Base-by-base conservation (phyloP, 768 basidiomycete genomes). In the Phlegmacium glaucopus region DNA sequence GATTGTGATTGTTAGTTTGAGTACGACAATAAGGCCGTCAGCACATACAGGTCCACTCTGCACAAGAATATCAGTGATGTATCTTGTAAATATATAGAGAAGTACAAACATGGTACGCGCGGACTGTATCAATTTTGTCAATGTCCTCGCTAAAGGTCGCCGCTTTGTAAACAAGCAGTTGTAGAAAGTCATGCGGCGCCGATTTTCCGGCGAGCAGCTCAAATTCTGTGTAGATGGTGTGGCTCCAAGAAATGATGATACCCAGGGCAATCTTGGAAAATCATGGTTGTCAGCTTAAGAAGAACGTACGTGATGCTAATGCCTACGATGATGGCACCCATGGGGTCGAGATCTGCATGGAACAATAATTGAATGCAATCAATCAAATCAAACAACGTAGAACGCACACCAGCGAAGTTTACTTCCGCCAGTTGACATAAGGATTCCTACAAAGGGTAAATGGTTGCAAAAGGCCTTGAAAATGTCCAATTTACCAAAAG, bases 111-210 rank as follows among this genome's bases (percentile, higher is more conserved):
- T 96, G 92, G 59, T 97, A 98, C 10, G 94, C 94, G 48, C 93
- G 77, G 47, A 94, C 90, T 7, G 91, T 94, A 63, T 97, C 95
- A 26, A 98, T 74, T 62, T 87, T 82, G 49, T 85, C 78, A 43
- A 98, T 94, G 28, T 88, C 84, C 6, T 85, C 78, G 59, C 81
- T 87, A 68, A 96, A 98, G 6, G 92, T 97, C 65, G 83, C 80
- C 1, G 87, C 80, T 58, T 98, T 98, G 77, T 97, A 98, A 47
- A 88, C 87, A 60, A 98, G 74, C 29, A 96, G 79, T 59, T 96
- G 90, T 42, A 90, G 67, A 62, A 96, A 96, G 12, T 94, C 90
- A 53, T 87, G 83, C 2, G 93, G 87, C 2, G 95, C 96, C 1
- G 93, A 87, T 69, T 87, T 91, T 28, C 96, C 96, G 0, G 93